These are phyloP conservation scores for Solanum acaule DNA, from an alignment of 257 asterid genomes.

Conservation along the genomic window DNA sequence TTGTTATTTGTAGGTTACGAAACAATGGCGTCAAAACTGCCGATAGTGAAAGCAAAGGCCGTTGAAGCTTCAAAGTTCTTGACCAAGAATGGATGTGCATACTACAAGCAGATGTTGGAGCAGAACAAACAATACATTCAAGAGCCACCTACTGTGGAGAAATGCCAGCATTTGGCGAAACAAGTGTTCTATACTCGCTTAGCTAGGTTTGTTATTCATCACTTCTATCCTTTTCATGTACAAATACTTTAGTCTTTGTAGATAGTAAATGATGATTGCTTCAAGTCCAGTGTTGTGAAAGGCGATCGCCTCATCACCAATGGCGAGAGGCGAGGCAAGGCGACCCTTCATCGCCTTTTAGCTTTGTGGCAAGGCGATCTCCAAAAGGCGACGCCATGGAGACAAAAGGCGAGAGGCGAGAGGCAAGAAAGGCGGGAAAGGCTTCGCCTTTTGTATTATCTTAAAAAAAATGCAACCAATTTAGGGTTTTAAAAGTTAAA, in stretches of 20 bases:
- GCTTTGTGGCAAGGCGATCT: no score
- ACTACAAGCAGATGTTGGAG: conserved; percentile 15
- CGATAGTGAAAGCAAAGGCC: conserved; percentile 4
- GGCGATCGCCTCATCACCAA: no score
- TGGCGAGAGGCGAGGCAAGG: no score
- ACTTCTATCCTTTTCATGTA: not conserved
- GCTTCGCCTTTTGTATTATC: no score
- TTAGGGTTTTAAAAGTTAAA: no score
- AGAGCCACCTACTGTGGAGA: conserved; percentile 22
- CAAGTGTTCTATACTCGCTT: conserved; percentile 14
- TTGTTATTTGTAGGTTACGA: not conserved
- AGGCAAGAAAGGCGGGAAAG: no score
- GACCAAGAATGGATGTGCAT: conserved; percentile 8
- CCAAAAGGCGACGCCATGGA: no score
- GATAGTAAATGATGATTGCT: not conserved
- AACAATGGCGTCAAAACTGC: conserved; percentile 15
- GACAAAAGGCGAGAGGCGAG: no score
- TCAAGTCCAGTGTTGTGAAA: not conserved
- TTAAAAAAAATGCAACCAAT: no score
- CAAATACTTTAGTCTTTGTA: not conserved
- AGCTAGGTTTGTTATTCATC: conserved; percentile 10
- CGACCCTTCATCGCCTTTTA: no score
- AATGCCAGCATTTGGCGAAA: conserved; percentile 11
- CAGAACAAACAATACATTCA: conserved; percentile 16
- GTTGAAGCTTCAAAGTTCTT: conserved; percentile 14